phyloP scores from a whole-genome alignment of 441 rosid genomes.

The Adansonia grandidieri region DNA sequence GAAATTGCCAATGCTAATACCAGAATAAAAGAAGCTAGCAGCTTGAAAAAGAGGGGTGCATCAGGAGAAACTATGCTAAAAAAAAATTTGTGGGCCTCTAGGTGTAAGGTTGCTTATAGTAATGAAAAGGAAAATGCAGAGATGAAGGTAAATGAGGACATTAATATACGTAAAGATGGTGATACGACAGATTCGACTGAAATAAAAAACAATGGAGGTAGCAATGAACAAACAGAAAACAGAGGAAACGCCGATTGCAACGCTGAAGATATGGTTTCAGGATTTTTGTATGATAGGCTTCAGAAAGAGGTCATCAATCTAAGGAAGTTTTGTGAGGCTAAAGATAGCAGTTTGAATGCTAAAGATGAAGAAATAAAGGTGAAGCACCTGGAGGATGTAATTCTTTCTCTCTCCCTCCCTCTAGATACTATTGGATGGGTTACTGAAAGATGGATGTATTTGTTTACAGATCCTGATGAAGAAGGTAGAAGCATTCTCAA shows the following conservation, averaged over 20 bases:
- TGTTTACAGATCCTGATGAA: slow-evolving; percentile 66
- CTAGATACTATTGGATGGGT: neutral
- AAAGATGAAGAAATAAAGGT: slow-evolving; percentile 90
- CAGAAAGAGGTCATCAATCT: slow-evolving; percentile 78
- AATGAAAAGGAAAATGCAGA: slow-evolving; percentile 65
- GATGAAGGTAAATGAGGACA: slow-evolving; percentile 37
- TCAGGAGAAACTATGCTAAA: slow-evolving; percentile 43
- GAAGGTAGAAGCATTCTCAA: slow-evolving; percentile 78
- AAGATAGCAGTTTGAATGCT: slow-evolving; percentile 55
- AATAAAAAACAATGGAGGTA: slow-evolving; percentile 32
- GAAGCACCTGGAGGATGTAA: neutral
- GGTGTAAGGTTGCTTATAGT: slow-evolving; percentile 52
- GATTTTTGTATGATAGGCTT: slow-evolving; percentile 80
- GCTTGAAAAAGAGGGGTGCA: slow-evolving; percentile 38
- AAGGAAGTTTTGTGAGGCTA: slow-evolving; percentile 68
- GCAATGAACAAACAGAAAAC: slow-evolving; percentile 32
- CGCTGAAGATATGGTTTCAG: slow-evolving; percentile 70
- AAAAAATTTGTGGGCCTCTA: slow-evolving; percentile 58
- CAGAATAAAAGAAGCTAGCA: slow-evolving; percentile 32
- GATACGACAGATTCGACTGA: slow-evolving; percentile 30
- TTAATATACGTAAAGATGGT: slow-evolving; percentile 27
- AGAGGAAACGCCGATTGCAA: slow-evolving; percentile 39
- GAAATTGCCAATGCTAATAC: slow-evolving; percentile 26
- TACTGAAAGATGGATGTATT: slow-evolving; percentile 20
- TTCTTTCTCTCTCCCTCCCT: neutral